Base-by-base conservation (phyloP, 1,284 basidiomycete genomes). In the Rhizoctonia solani region DNA sequence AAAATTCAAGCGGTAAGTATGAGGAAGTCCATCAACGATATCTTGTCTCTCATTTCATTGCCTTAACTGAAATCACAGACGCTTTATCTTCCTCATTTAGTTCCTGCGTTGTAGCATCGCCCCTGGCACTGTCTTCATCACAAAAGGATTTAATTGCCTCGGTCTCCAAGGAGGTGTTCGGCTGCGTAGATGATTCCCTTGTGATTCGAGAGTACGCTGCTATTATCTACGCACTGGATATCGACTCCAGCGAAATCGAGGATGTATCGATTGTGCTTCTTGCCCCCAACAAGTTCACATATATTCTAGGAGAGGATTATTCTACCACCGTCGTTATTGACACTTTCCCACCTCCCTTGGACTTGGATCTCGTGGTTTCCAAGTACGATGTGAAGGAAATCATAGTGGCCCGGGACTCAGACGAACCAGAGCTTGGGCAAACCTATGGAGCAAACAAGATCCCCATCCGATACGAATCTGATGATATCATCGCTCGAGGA, bases 271-370 rank as follows among this genome's bases (percentile, higher is more conserved):
- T 30, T 5, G 44, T 37, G 11, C n/a, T 61, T 16, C 19, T 61
- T 23, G n/a, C 25, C 4, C 56, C 56, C 29, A 46, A 23, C n/a
- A 46, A 46, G 19, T 5, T 32, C 14, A 49, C 56, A n/a, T 61
- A 61, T 25, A 25, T 61, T 8, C 56, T 61, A 3, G 56, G 46
- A 34, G 56, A 61, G 19, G 39, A 46, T n/a, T 42, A 47, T 4
- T 16, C n/a, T 32, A 5, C 14, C 3, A 16, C 39, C 30, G 25
- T 13, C 8, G 16, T 61, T 25, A 19, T 61, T 13, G 27, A 47
- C 4, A 34, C 13, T 2, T 21, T 34, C 19, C 46, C 42, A 4
- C 46, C 56, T 13, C 56, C 42, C 6, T 34, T 49, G 19, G 13
- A 23, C 21, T 23, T 29, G 16, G 14, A 53, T 4, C 55, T 44